Percentiles rank a stretch among this genome's conserved stretches.
Evolutionary conservation across 345 rosid species (phyloP).

Genomic region (Camelina hispida): DNA sequence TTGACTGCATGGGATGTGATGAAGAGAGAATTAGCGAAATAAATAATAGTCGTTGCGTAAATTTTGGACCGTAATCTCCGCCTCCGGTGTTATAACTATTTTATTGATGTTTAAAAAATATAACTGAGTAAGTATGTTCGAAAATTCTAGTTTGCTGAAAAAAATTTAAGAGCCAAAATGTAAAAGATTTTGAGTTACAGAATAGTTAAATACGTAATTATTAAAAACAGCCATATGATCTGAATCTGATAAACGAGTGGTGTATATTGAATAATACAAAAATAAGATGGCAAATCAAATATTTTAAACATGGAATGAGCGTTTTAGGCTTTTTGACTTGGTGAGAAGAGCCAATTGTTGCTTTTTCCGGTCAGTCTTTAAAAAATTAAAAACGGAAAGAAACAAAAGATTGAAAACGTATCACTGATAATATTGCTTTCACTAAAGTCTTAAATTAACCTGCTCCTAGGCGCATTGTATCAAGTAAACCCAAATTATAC

Average conservation of each 20-base stretch:
- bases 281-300: too few species aligned
- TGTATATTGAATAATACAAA: too few species aligned
- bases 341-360: constrained; percentile 38
- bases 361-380: constrained; percentile 34
- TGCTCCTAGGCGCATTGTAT: constrained; percentile 14
- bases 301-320: background rate
- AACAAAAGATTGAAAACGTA: constrained; percentile 19
- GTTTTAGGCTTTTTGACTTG: constrained; percentile 53
- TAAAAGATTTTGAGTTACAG: too few species aligned
- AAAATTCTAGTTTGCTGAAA: background rate
- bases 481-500: background rate
- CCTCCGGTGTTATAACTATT: constrained; percentile 19
- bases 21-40: constrained; percentile 30
- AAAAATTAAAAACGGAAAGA: background rate
- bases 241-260: too few species aligned
- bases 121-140: background rate
- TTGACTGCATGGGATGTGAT: constrained; percentile 45
- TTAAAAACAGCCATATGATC: too few species aligned
- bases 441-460: constrained; percentile 13
- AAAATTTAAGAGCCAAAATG: too few species aligned
- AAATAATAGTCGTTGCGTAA: constrained; percentile 29
- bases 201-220: too few species aligned
- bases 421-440: constrained; percentile 31
- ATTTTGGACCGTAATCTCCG: constrained; percentile 38
- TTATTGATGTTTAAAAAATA: background rate